These are phyloP conservation scores for Starmerella sp. DNA, from an alignment of 805 yeast species.

Conservation along the genomic window DNA sequence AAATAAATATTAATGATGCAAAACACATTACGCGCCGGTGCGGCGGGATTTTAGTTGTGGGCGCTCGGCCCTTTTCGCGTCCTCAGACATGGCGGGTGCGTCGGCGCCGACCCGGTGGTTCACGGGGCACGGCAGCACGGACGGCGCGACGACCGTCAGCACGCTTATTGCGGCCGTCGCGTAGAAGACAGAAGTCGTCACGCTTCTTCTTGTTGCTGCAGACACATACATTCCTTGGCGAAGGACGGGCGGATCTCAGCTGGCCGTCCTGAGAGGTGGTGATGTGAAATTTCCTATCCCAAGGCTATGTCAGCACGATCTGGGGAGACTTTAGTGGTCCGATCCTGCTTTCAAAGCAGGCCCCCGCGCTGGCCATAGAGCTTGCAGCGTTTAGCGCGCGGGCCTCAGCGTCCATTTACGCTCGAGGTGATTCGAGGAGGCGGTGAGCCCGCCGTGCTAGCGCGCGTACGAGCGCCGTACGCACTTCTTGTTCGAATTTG, in stretches of 20 bases:
- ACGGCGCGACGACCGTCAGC: constrained; percentile 45
- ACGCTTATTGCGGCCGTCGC: constrained; percentile 68
- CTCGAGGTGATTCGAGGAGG: no score
- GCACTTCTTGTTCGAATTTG: no score
- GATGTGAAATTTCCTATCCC: neutral
- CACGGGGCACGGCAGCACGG: constrained; percentile 30
- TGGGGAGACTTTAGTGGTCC: neutral
- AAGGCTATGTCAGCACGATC: constrained; percentile 2
- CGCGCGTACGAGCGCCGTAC: no score
- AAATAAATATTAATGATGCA: neutral
- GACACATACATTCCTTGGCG: constrained; percentile 24
- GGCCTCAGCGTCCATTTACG: neutral
- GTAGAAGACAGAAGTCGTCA: constrained; percentile 57
- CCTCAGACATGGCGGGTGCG: constrained; percentile 7
- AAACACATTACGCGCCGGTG: neutral
- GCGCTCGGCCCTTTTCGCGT: neutral
- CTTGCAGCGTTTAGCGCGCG: neutral
- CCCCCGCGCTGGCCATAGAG: neutral
- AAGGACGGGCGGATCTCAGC: neutral
- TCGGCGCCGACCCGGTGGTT: constrained; percentile 21
- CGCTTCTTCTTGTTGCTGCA: constrained; percentile 26
- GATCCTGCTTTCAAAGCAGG: neutral
- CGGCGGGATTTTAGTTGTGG: neutral
- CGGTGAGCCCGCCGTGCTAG: no score
- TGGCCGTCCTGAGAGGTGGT: neutral